Conservation (phyloP, 2,329 filamentous ascomycete species). For the Pseudogymnoascus sp. region DNA sequence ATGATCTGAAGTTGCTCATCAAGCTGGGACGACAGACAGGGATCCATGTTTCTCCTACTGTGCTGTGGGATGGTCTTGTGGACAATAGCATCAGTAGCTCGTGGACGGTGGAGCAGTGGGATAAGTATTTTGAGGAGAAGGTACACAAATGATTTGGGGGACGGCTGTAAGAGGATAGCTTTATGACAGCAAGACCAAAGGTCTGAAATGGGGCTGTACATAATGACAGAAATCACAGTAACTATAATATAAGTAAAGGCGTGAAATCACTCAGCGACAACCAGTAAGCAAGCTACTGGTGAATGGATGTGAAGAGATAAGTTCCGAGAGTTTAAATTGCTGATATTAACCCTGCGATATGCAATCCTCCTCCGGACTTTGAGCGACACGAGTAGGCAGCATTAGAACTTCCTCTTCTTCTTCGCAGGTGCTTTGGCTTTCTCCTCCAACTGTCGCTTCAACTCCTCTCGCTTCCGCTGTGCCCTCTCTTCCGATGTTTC, state of each 20-base stretch:
- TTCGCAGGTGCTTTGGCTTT: conserved; percentile 26
- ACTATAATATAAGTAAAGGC: not conserved
- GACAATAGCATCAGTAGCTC: conserved; percentile 70
- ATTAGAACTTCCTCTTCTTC: conserved; percentile 30
- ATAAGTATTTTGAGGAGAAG: conserved; percentile 68
- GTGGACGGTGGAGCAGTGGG: conserved; percentile 76
- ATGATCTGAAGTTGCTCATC: conserved; percentile 75
- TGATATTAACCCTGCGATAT: not conserved
- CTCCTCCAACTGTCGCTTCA: conserved; percentile 26
- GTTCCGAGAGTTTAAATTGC: not conserved
- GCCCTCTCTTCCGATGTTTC: conserved; percentile 28
- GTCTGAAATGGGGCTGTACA: not conserved
- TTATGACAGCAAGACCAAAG: not conserved
- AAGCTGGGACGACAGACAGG: conserved; percentile 73
- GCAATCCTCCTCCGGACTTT: not conserved
- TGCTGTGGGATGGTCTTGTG: conserved; percentile 79
- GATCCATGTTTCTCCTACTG: conserved; percentile 86
- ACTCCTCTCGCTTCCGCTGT: conserved; percentile 23
- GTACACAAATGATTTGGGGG: not conserved
- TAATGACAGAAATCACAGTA: not conserved
- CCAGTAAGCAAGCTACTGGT: not conserved
- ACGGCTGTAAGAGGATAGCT: not conserved
- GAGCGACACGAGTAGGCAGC: not conserved
- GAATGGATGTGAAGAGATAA: not conserved
- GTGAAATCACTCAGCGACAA: not conserved